Conservation (phyloP, 768 basidiomycete genomes). For the Mrakia blollopis region DNA sequence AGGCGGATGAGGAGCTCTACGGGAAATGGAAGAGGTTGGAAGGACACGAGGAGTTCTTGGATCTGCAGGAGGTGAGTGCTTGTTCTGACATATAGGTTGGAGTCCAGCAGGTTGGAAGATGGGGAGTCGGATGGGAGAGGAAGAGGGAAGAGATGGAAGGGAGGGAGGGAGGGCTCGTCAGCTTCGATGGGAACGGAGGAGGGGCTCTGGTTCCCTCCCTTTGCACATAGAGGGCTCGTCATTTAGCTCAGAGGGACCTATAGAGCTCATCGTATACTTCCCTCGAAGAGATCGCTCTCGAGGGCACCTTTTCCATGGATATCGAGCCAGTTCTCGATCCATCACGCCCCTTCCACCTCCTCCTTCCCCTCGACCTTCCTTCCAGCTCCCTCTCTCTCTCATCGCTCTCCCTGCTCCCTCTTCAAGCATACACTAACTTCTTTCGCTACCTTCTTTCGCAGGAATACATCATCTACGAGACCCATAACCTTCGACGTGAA, state of each 20-base stretch:
- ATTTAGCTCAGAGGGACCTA: neutral
- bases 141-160: neutral
- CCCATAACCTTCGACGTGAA: conserved; percentile 94
- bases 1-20: conserved; percentile 75
- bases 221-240: neutral
- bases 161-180: neutral
- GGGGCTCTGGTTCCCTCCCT: neutral
- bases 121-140: neutral
- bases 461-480: conserved; percentile 98
- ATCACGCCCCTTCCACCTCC: neutral
- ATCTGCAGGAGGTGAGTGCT: conserved; percentile 45
- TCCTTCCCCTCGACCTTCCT: neutral
- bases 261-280: too few relatives aligned
- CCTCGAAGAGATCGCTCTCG: too few relatives aligned
- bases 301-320: too few relatives aligned
- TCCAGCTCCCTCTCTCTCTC: neutral
- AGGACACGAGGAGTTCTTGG: conserved; percentile 90
- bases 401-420: neutral
- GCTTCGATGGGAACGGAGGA: neutral
- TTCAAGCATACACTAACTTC: neutral
- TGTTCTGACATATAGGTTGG: neutral
- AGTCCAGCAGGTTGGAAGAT: neutral
- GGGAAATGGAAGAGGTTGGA: conserved; percentile 95
- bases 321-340: neutral
- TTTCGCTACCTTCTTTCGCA: conserved; percentile 49